phyloP scores from a whole-genome alignment of 371 early-diverging fungal species.

The Lichtheimia ornata region DNA sequence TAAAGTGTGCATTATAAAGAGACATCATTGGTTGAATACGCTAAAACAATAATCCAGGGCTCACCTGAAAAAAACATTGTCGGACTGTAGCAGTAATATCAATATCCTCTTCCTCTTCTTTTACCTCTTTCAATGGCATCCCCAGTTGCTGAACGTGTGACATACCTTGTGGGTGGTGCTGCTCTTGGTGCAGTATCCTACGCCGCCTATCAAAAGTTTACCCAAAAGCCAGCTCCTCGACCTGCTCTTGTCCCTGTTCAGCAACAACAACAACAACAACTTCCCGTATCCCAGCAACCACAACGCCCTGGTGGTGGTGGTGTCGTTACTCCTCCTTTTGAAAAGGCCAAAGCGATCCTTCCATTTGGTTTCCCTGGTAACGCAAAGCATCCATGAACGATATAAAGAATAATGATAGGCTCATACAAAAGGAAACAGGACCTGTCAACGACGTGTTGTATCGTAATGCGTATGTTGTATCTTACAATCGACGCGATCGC shows the following conservation, averaged over 20 bases:
- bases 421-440: conserved; percentile 24
- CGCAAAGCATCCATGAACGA: not conserved
- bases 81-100: not conserved
- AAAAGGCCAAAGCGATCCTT: conserved; percentile 46
- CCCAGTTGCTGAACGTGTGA: conserved; percentile 37
- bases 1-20: too few relatives aligned
- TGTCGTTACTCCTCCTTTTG: conserved; percentile 18
- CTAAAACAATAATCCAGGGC: too few relatives aligned
- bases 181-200: conserved; percentile 46
- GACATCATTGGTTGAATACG: too few relatives aligned
- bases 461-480: conserved; percentile 61
- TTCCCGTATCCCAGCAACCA: not conserved
- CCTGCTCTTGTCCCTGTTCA: conserved; percentile 11
- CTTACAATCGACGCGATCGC: conserved; percentile 75
- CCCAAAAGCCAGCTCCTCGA: conserved; percentile 32
- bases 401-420: too few relatives aligned
- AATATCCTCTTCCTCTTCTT: not conserved
- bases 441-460: conserved; percentile 63
- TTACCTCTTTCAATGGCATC: conserved; percentile 8
- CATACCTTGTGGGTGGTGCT: conserved; percentile 50
- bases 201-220: conserved; percentile 43
- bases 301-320: not conserved
- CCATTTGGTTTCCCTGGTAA: conserved; percentile 54
- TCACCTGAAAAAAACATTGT: too few relatives aligned
- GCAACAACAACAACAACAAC: conserved; percentile 4